phyloP scores from a whole-genome alignment of 352 stramenopile genomes.

The Phytophthora multivora region DNA sequence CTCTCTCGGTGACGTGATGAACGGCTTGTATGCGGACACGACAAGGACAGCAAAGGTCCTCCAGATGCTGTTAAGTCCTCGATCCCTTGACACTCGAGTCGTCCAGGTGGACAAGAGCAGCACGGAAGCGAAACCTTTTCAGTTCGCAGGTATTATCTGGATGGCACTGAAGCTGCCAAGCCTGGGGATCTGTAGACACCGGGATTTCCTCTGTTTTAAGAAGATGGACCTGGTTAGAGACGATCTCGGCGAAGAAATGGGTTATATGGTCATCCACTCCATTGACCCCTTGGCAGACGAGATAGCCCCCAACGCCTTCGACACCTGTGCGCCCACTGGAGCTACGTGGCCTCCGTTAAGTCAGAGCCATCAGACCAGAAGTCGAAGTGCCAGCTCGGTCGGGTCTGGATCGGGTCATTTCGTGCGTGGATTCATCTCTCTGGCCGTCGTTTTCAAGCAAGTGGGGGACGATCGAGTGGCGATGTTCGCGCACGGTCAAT shows the following conservation, averaged over 20 bases:
- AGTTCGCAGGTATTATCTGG: constrained; percentile 80
- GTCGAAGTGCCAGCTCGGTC: constrained; percentile 18
- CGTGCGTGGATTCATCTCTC: constrained; percentile 67
- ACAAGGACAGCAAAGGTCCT: constrained; percentile 69
- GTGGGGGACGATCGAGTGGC: constrained; percentile 61
- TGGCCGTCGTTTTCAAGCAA: constrained; percentile 67
- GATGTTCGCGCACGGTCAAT: constrained; percentile 74
- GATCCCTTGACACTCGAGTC: constrained; percentile 61
- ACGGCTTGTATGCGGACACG: constrained; percentile 77
- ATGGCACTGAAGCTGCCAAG: constrained; percentile 60
- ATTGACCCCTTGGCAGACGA: constrained; percentile 55
- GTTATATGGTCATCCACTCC: constrained; percentile 72
- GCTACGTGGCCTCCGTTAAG: constrained; percentile 34
- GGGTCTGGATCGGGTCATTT: constrained; percentile 32
- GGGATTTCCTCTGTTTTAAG: constrained; percentile 82
- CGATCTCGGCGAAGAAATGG: constrained; percentile 67
- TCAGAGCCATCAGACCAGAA: constrained; percentile 13
- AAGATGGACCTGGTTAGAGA: constrained; percentile 71
- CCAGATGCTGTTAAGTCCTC: constrained; percentile 60
- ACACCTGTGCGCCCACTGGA: constrained; percentile 15
- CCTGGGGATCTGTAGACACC: constrained; percentile 60
- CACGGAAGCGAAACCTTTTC: constrained; percentile 61
- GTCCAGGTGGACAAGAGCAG: constrained; percentile 72
- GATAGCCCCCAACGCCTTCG: constrained; percentile 18
- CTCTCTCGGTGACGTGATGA: constrained; percentile 73